These are phyloP conservation scores for Cytospora paraplurivora DNA, from an alignment of 2,329 filamentous ascomycete species.

Conservation along the genomic window DNA sequence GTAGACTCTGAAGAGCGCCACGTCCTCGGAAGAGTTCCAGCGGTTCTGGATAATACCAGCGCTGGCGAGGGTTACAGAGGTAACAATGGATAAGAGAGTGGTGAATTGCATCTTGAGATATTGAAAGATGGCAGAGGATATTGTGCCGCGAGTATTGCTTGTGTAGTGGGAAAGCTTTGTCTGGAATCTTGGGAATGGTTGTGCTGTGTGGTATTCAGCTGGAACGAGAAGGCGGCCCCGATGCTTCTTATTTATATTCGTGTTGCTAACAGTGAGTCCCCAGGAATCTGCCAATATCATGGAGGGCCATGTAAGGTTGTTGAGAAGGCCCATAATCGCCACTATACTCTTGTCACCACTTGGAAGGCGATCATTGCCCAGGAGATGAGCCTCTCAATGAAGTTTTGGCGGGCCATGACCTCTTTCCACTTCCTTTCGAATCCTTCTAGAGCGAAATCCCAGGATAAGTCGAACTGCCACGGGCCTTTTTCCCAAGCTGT, in stretches of 20 bases:
- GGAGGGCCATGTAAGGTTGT: background rate
- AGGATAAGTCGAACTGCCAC: no score
- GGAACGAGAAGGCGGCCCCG: background rate
- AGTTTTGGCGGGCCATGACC: no score
- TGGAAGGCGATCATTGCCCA: no score
- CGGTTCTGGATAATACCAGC: background rate
- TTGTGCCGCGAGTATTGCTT: background rate
- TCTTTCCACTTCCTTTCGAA: no score
- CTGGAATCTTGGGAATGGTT: background rate
- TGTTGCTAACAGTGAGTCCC: background rate
- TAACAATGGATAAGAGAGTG: slow-evolving; percentile 6
- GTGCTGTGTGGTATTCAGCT: background rate
- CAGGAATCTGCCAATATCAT: background rate
- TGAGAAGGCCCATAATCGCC: no score
- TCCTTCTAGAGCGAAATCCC: no score
- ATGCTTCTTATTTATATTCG: background rate
- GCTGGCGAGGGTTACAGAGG: slow-evolving; percentile 5
- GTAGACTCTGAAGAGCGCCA: background rate
- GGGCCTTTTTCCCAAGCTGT: no score
- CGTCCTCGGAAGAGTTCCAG: background rate
- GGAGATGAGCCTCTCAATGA: no score
- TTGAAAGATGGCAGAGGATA: background rate
- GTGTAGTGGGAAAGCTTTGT: background rate
- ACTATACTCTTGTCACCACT: no score
- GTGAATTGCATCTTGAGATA: slow-evolving; percentile 7